Conservation (phyloP, 768 basidiomycete species). For the Mycena vitilis region DNA sequence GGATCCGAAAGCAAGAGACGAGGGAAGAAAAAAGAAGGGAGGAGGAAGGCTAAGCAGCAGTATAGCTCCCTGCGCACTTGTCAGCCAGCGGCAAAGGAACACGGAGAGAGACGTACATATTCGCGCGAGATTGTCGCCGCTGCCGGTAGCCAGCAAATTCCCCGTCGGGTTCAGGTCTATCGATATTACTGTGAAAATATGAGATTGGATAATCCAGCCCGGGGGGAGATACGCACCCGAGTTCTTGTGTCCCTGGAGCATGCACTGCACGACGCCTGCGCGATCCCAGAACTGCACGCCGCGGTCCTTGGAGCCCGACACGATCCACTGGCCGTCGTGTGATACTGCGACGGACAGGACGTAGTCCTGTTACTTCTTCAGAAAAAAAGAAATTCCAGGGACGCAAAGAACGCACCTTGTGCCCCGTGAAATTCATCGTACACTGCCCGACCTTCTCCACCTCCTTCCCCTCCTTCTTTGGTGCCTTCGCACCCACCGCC, state of each 20-base stretch:
- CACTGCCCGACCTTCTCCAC: slow-evolving; percentile 60
- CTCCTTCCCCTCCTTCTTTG: slow-evolving; percentile 67
- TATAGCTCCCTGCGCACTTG: slow-evolving; percentile 37
- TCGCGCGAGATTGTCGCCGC: slow-evolving; percentile 65
- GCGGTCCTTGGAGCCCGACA: slow-evolving; percentile 94
- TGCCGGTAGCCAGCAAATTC: slow-evolving; percentile 62
- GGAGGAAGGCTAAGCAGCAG: slow-evolving; percentile 17
- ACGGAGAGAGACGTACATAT: slow-evolving; percentile 56
- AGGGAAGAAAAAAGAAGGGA: not conserved
- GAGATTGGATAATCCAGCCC: not conserved
- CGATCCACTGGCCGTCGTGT: slow-evolving; percentile 93
- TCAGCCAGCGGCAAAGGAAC: not conserved
- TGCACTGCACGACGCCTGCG: slow-evolving; percentile 83
- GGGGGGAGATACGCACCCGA: slow-evolving; percentile 51
- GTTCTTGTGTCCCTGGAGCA: slow-evolving; percentile 84
- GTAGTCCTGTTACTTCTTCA: slow-evolving; percentile 41
- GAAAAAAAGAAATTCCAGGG: slow-evolving; percentile 7
- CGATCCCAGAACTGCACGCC: slow-evolving; percentile 95
- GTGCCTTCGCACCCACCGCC: slow-evolving; percentile 59
- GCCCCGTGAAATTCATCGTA: slow-evolving; percentile 81
- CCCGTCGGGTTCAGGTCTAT: slow-evolving; percentile 61
- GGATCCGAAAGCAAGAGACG: not conserved
- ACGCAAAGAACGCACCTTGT: slow-evolving; percentile 70
- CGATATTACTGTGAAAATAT: slow-evolving; percentile 54
- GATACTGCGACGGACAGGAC: slow-evolving; percentile 64